Evolutionary conservation across 345 rosid species (phyloP), one percentile per base, ranked within the genome.

Genomic region (Pistacia atlantica): DNA sequence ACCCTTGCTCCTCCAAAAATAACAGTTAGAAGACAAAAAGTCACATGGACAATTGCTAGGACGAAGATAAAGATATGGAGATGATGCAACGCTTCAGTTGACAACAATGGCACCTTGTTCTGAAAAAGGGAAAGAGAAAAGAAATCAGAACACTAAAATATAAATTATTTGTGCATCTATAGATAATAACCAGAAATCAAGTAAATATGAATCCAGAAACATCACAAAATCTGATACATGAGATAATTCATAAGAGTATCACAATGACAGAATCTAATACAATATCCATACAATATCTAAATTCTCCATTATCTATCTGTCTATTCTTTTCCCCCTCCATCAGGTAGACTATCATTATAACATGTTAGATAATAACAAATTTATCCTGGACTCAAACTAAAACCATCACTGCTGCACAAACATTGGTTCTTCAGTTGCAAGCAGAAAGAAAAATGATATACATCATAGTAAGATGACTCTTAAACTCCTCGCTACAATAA

Each of bases 61-160:
- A 91, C 90, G 16, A 91, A 91, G 78, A 91, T 89, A 68, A 91
- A 91, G 71, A 89, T 88, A 73, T 89, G 96, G 16, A 91, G 82
- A 83, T 89, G 93, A 85, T 91, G 93, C 62, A 91, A 67, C 2
- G 93, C 96, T 80, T 84, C 88, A 52, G 80, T 42, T 17, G 96
- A 89, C 68, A 91, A 81, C 82, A 91, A 60, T 4, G 93, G 89
- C 17, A 84, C 87, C 79, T 88, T 87, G 11, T 18, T 66, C 96
- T 91, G 84, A 54, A 75, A 74, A 65, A 51, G 18, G 1, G 70
- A 38, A 51, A 18, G 65, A 31, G 1, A 58, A 62, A 12, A 22
- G 46, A 46, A 46, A 48, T 38, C 33, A 31, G 8, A 62, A 8
- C 31, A 66, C n/a, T 58, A 57, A 65, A 59, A 2, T 54, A 33